Evolutionary conservation across 2,329 filamentous ascomycete species (phyloP), one percentile per base, ranked within the genome.

Genomic region (Trichoderma gracile): DNA sequence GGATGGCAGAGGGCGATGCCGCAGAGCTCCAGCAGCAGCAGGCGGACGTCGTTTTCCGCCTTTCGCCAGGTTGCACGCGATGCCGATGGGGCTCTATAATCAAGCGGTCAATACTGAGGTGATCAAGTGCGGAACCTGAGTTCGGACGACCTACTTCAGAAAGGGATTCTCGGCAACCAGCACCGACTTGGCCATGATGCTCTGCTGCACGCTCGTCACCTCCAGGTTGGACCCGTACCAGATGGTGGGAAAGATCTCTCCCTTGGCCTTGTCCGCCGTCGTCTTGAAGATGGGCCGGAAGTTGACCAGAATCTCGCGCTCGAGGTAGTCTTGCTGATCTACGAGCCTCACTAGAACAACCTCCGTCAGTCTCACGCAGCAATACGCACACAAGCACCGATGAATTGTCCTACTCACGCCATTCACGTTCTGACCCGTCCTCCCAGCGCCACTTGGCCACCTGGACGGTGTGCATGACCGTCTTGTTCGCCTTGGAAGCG

Each of bases 371-470:
- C 23, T 21, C 2, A 6, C 33, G 23, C 3, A 38, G 10, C 14
- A 9, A 1, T 15, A 52, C 6, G 15, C 5, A 15, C 5, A 33
- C 15, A 33, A 52, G 1, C 17, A 33, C 6, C 33, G n/a, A 3
- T 47, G 19, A n/a, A 12, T n/a, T 19, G 40, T 23, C 6, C 19
- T 15, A 69, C 77, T 69, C 64, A 78, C 76, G 62, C 75, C 77
- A 79, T 66, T 79, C 77, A n/a, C 68, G 65, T 21, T 75, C 72
- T 0, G 71, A 72, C 3, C 74, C 73, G 33, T 74, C 73, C 2
- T 75, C 76, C 77, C 76, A 78, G 19, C 76, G 76, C 77, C 77
- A 79, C 64, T 77, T 78, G 1, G 77, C 75, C 0, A 78, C 74
- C 27, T 78, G 76, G 10, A 77, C 77, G 8, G 77, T 78, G 63